Evolutionary conservation across 306 rosid species (phyloP).

Genomic region (Vicia villosa): DNA sequence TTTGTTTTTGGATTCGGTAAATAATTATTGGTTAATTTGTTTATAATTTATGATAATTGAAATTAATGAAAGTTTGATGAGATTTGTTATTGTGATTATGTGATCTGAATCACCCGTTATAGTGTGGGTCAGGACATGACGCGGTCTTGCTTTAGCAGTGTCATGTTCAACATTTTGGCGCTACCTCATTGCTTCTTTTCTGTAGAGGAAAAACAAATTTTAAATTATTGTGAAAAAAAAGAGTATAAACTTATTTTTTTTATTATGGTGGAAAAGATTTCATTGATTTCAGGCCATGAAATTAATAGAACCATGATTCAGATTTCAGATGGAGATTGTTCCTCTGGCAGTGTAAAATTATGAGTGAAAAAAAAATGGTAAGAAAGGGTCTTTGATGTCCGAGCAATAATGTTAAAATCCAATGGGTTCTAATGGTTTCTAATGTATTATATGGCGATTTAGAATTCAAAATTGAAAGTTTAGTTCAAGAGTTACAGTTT

Average conservation of each 20-base stretch:
- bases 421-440: slow-evolving; percentile 32
- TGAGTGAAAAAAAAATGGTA: not conserved
- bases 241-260: not conserved
- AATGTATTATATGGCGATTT: not conserved
- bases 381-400: slow-evolving; percentile 31
- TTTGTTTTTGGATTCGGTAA: not conserved
- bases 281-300: slow-evolving; percentile 30
- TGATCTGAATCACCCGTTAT: slow-evolving; percentile 41
- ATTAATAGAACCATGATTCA: slow-evolving; percentile 22
- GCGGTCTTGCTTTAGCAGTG: slow-evolving; percentile 43
- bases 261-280: not conserved
- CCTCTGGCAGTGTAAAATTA: slow-evolving; percentile 35
- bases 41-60: not conserved
- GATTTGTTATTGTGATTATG: slow-evolving; percentile 9
- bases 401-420: slow-evolving; percentile 35
- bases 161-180: slow-evolving; percentile 44
- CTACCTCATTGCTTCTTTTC: slow-evolving; percentile 41
- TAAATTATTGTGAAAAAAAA: not conserved
- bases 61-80: slow-evolving; percentile 12
- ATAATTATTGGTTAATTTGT: not conserved
- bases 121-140: slow-evolving; percentile 48
- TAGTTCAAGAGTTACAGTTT: slow-evolving; percentile 35
- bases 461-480: not conserved
- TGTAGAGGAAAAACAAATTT: slow-evolving; percentile 36
- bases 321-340: slow-evolving; percentile 42